Conservation (phyloP, 805 yeast genomes). For the Spathaspora boniae region DNA sequence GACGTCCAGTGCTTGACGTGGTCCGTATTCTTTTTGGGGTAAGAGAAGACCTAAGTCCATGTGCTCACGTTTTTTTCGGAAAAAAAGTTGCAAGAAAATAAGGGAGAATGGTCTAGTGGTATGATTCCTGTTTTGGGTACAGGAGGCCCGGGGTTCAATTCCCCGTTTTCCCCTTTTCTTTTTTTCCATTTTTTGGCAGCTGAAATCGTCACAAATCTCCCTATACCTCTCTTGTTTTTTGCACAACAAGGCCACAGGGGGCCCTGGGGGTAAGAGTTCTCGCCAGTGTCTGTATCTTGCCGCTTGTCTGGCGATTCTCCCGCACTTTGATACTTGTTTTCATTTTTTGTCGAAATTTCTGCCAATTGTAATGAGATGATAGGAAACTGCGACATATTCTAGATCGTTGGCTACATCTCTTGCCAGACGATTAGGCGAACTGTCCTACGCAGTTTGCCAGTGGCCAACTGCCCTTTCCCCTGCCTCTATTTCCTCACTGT, state of each 20-base stretch:
- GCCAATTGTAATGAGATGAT: not conserved
- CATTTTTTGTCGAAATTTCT: not conserved
- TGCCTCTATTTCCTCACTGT: no score
- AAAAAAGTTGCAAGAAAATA: constrained; percentile 2
- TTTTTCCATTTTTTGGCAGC: constrained; percentile 6
- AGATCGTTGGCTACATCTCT: no score
- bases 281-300: no score
- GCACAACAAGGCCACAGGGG: not conserved
- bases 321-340: not conserved
- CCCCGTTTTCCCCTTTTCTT: constrained; percentile 43
- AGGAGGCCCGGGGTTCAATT: constrained; percentile 60
- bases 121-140: constrained; percentile 32
- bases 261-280: not conserved
- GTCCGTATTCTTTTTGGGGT: not conserved
- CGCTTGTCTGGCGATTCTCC: no score
- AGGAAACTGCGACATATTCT: no score
- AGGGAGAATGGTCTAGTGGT: constrained; percentile 32
- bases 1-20: not conserved
- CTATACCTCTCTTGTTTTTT: not conserved
- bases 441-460: no score
- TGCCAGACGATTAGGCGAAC: no score
- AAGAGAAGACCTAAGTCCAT: not conserved
- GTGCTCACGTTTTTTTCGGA: not conserved
- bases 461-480: no score
- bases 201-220: not conserved